phyloP scores from a whole-genome alignment of 345 rosid genomes.

The Theobroma cacao region DNA sequence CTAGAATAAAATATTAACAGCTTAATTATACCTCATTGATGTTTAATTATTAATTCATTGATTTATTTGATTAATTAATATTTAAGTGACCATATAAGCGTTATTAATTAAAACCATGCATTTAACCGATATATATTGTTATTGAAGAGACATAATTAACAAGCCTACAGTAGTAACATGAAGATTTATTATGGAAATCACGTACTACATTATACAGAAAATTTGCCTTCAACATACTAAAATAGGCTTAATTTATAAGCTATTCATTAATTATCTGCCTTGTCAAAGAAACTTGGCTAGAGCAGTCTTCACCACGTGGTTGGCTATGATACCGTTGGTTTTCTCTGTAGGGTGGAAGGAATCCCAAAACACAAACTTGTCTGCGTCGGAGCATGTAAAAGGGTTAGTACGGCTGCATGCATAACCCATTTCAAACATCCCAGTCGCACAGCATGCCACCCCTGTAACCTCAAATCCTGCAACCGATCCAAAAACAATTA shows the following conservation, averaged over 20 bases:
- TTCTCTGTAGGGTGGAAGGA: slow-evolving; percentile 73
- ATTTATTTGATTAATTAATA: too few relatives aligned
- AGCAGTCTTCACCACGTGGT: slow-evolving; percentile 33
- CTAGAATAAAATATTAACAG: too few relatives aligned
- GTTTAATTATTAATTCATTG: too few relatives aligned
- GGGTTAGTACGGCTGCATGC: slow-evolving; percentile 40
- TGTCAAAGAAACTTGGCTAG: slow-evolving; percentile 31
- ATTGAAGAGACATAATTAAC: neutral
- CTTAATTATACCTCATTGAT: too few relatives aligned
- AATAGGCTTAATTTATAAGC: too few relatives aligned
- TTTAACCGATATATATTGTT: neutral
- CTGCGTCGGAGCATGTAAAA: slow-evolving; percentile 54
- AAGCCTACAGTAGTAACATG: neutral
- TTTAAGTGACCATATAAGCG: too few relatives aligned
- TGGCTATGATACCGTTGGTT: slow-evolving; percentile 50
- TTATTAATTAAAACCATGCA: neutral
- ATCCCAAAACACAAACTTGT: slow-evolving; percentile 74
- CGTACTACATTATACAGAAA: neutral
- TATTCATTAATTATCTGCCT: neutral
- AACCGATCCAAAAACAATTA: too few relatives aligned
- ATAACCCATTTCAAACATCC: slow-evolving; percentile 83
- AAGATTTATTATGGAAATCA: neutral
- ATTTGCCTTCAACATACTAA: neutral
- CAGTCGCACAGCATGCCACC: slow-evolving; percentile 67
- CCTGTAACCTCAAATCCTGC: slow-evolving; percentile 50